Evolutionary conservation across 192 early-diverging fungal genomes (phyloP).

Genomic region (Funneliformis geosporum): DNA sequence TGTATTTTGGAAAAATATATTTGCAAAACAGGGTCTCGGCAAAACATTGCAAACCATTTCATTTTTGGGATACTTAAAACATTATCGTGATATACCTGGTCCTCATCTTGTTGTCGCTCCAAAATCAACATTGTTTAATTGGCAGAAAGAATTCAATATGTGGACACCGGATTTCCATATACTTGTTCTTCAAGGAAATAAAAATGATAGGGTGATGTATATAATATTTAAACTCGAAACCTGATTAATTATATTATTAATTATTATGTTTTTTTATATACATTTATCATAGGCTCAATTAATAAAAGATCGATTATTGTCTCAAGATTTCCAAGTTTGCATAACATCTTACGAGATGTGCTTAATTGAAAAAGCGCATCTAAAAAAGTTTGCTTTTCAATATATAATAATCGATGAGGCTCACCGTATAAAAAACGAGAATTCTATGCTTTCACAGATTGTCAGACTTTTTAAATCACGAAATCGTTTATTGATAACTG

Average conservation of each 20-base stretch:
- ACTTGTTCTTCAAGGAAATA: conserved; percentile 90
- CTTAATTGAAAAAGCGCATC: conserved; percentile 80
- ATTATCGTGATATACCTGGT: conserved; percentile 70
- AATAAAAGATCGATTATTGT: conserved; percentile 55
- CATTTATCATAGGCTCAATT: conserved; percentile 45
- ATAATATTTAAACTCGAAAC: not conserved
- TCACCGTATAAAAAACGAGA: conserved; percentile 98
- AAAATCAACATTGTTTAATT: conserved; percentile 96
- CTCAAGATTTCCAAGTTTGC: conserved; percentile 83
- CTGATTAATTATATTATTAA: not conserved
- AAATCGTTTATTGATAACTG: conserved; percentile 89
- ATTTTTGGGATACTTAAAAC: conserved; percentile 93
- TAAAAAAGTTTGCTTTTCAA: conserved; percentile 88
- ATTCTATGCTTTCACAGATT: conserved; percentile 93
- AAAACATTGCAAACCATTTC: conserved; percentile 97
- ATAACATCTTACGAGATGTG: conserved; percentile 98
- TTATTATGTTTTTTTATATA: conserved; percentile 17
- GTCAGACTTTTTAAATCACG: conserved; percentile 86
- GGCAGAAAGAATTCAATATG: conserved; percentile 86
- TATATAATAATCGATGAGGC: conserved; percentile 96
- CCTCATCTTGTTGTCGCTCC: conserved; percentile 97
- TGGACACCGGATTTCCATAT: conserved; percentile 90
- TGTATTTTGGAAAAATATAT: not conserved
- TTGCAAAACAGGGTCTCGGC: conserved; percentile 82
- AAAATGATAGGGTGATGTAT: conserved; percentile 68